These are phyloP conservation scores for Penicillium flavigenum DNA, from an alignment of 495 filamentous ascomycete species.

Conservation along the genomic window DNA sequence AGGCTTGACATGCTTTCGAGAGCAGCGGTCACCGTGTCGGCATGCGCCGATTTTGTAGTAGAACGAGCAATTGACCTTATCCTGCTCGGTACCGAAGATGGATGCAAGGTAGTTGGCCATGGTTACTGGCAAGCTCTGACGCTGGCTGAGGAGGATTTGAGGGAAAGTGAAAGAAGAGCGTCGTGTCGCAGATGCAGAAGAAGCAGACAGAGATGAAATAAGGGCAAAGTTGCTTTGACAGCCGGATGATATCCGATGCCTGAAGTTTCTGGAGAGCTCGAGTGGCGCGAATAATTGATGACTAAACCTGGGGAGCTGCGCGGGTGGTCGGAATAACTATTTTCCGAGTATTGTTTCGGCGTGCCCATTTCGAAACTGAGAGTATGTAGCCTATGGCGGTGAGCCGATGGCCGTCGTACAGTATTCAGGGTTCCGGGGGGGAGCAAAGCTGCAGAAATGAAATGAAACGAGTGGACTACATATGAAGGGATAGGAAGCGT, in stretches of 20 bases:
- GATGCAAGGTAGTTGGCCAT: slow-evolving; percentile 98
- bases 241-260: slow-evolving; percentile 26
- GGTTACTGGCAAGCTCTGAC: slow-evolving; percentile 3
- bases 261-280: slow-evolving; percentile 50
- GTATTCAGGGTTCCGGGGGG: too few relatives aligned
- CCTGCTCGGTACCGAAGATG: slow-evolving; percentile 99
- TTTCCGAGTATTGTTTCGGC: neutral
- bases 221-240: slow-evolving; percentile 17
- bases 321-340: slow-evolving; percentile 20
- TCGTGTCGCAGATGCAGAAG: slow-evolving; percentile 6
- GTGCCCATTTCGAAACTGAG: too few relatives aligned
- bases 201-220: slow-evolving; percentile 1
- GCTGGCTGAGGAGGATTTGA: neutral
- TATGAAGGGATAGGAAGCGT: too few relatives aligned
- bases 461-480: too few relatives aligned
- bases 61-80: slow-evolving; percentile 86
- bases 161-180: too few relatives aligned
- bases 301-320: slow-evolving; percentile 30
- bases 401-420: too few relatives aligned
- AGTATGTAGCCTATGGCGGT: too few relatives aligned
- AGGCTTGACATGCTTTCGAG: slow-evolving; percentile 97
- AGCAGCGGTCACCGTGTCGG: slow-evolving; percentile 96
- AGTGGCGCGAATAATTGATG: slow-evolving; percentile 24
- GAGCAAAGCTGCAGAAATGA: too few relatives aligned
- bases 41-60: slow-evolving; percentile 99